Evolutionary conservation across 805 yeast genomes (phyloP).

Genomic region (Metschnikowia matae): DNA sequence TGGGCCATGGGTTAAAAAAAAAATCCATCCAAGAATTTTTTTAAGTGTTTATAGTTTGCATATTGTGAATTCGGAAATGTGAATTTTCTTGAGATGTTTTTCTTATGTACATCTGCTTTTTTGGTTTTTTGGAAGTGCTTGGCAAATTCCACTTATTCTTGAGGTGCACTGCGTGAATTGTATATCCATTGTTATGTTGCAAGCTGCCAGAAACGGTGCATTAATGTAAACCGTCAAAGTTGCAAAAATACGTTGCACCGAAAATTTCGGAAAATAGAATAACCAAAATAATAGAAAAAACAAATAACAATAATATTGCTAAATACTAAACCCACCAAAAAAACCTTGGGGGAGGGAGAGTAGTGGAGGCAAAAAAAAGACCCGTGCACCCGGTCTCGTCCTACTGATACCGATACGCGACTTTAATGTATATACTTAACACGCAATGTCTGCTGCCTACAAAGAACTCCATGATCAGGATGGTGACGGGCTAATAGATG

Average conservation of each 20-base stretch:
- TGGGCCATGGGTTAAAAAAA: background rate
- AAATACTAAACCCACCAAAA: background rate
- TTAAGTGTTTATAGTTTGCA: background rate
- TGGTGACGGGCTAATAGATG: background rate
- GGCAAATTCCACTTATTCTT: background rate
- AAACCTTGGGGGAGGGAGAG: background rate
- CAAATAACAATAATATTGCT: too few species aligned
- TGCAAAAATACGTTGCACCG: background rate
- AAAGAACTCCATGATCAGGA: background rate
- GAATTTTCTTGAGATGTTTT: too few species aligned
- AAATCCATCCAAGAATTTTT: background rate
- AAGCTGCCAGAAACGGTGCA: background rate
- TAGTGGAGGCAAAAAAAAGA: background rate
- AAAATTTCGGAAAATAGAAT: background rate
- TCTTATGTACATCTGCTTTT: background rate
- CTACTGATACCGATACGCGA: background rate
- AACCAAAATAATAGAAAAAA: background rate
- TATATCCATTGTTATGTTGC: background rate
- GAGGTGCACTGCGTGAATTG: background rate
- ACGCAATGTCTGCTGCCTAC: conserved; percentile 3
- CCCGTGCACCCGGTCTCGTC: background rate
- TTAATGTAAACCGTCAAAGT: background rate
- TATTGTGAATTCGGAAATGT: too few species aligned
- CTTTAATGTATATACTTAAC: background rate
- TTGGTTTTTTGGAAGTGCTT: background rate